Evolutionary conservation across 2,329 filamentous ascomycete genomes (phyloP).

Genomic region (Didymella lethalis): DNA sequence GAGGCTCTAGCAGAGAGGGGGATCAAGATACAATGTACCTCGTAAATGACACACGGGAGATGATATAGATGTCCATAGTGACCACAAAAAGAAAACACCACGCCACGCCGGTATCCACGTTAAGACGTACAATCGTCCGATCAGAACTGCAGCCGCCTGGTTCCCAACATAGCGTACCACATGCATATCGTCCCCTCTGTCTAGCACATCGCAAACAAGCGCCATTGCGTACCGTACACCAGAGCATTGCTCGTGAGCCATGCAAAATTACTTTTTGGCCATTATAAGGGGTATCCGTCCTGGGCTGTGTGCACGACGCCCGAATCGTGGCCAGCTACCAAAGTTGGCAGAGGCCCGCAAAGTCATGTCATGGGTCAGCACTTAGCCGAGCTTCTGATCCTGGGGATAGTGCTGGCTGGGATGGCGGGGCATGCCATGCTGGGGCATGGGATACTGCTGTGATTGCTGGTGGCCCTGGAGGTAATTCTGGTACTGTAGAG

Average conservation of each 20-base stretch:
- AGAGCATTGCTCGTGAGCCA: slow-evolving; percentile 36
- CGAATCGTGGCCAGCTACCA: slow-evolving; percentile 39
- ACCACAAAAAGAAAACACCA: slow-evolving; percentile 40
- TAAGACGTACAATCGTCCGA: slow-evolving; percentile 47
- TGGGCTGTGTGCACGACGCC: slow-evolving; percentile 44
- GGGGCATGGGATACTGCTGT: slow-evolving; percentile 80
- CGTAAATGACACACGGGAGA: slow-evolving; percentile 39
- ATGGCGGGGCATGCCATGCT: slow-evolving; percentile 72
- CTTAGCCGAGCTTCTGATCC: slow-evolving; percentile 52
- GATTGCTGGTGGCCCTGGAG: slow-evolving; percentile 70
- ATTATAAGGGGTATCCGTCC: slow-evolving; percentile 52
- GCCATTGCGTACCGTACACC: slow-evolving; percentile 36
- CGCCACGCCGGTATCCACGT: slow-evolving; percentile 49
- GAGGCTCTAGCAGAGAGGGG: slow-evolving; percentile 34
- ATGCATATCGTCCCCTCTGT: slow-evolving; percentile 41
- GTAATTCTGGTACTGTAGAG: slow-evolving; percentile 86
- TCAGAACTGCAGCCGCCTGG: slow-evolving; percentile 37
- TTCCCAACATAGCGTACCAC: slow-evolving; percentile 43
- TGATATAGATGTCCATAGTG: slow-evolving; percentile 40
- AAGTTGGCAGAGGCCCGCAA: slow-evolving; percentile 31
- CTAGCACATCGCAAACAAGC: slow-evolving; percentile 31
- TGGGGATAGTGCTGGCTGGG: slow-evolving; percentile 76
- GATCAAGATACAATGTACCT: slow-evolving; percentile 45
- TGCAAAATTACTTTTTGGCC: slow-evolving; percentile 48
- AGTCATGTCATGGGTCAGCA: slow-evolving; percentile 28